Conservation (phyloP, 1,284 basidiomycete genomes). For the Tilletia caries region DNA sequence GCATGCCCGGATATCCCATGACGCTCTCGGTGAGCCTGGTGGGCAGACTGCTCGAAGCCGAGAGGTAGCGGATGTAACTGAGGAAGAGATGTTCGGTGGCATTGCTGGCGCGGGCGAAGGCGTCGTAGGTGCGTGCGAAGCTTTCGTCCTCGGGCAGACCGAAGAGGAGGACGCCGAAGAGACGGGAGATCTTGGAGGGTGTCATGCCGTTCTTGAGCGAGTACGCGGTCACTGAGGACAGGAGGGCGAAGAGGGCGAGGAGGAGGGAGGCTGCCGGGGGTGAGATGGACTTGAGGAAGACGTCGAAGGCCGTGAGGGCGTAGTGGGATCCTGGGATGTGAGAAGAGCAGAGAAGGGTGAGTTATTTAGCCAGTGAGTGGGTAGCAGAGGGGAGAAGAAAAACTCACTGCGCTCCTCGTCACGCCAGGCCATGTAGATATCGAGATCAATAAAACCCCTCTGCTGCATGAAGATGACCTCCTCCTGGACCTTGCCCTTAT, state of each 20-base stretch:
- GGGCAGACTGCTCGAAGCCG: slow-evolving; percentile 31
- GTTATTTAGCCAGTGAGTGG: not conserved
- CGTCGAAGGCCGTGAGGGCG: slow-evolving; percentile 29
- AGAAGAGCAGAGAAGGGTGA: not conserved
- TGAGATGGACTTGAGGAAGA: slow-evolving; percentile 28
- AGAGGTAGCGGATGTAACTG: slow-evolving; percentile 45
- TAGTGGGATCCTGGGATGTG: slow-evolving; percentile 17
- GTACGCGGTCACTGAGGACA: slow-evolving; percentile 47
- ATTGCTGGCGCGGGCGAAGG: slow-evolving; percentile 43
- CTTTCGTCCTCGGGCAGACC: slow-evolving; percentile 51
- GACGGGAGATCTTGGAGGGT: slow-evolving; percentile 40
- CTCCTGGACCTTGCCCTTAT: slow-evolving; percentile 33
- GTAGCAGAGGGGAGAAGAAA: not conserved
- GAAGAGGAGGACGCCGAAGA: slow-evolving; percentile 47
- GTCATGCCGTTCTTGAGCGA: slow-evolving; percentile 52
- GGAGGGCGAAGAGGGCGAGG: slow-evolving; percentile 41
- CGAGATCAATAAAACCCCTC: slow-evolving; percentile 46
- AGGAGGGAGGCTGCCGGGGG: slow-evolving; percentile 35
- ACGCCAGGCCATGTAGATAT: slow-evolving; percentile 45
- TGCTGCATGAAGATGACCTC: slow-evolving; percentile 49
- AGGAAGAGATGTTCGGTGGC: slow-evolving; percentile 50
- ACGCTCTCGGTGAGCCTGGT: slow-evolving; percentile 41
- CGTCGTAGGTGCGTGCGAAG: slow-evolving; percentile 48
- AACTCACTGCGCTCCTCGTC: slow-evolving; percentile 35
- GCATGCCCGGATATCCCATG: slow-evolving; percentile 40